Conservation (phyloP, 179 eudicot species). For the Nepenthes alata region DNA sequence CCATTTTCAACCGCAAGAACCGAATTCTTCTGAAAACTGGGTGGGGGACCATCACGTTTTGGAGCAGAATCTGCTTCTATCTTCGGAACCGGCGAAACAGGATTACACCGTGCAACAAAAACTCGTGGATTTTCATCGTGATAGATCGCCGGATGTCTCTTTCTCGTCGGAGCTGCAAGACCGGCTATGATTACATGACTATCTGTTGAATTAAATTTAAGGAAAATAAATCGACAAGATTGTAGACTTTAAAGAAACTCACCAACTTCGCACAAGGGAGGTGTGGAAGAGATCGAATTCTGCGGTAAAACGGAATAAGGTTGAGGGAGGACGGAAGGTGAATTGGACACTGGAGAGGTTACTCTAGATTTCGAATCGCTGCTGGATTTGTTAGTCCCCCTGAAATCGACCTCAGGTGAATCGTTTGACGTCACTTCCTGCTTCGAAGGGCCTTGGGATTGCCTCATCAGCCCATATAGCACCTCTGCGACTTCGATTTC, state of each 20-base stretch:
- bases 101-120: constrained; percentile 22
- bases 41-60: constrained; percentile 29
- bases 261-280: constrained; percentile 54
- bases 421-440: constrained; percentile 35
- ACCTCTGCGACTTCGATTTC: constrained; percentile 97
- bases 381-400: constrained; percentile 21
- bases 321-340: constrained; percentile 16
- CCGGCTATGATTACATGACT: too few relatives aligned
- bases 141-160: constrained; percentile 39
- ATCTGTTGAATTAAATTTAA: too few relatives aligned
- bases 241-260: constrained; percentile 6
- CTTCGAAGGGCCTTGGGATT: constrained; percentile 54
- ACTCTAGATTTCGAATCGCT: constrained; percentile 45
- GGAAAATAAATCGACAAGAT: too few relatives aligned
- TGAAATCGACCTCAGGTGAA: constrained; percentile 30
- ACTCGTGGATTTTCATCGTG: constrained; percentile 28
- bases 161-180: constrained; percentile 71
- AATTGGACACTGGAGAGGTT: constrained; percentile 49
- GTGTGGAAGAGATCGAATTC: constrained; percentile 24
- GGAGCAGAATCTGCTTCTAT: constrained; percentile 33
- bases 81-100: constrained; percentile 31
- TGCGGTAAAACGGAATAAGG: constrained; percentile 13
- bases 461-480: constrained; percentile 74
- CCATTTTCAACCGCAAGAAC: constrained; percentile 32
- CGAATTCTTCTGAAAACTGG: constrained; percentile 25